These are phyloP conservation scores for Venturia carpophila DNA, from an alignment of 2,329 filamentous ascomycete genomes.

Conservation along the genomic window DNA sequence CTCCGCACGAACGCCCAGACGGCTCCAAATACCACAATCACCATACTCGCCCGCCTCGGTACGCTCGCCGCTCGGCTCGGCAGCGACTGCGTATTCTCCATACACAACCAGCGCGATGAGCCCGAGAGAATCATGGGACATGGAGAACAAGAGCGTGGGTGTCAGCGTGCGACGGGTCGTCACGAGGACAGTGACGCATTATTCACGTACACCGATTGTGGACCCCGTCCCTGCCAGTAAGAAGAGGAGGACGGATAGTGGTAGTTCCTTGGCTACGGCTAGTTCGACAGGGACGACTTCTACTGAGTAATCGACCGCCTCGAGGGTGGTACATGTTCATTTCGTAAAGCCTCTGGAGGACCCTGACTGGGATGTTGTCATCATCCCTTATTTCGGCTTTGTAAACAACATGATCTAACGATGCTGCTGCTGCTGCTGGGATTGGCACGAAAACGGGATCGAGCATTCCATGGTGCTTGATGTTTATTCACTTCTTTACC, in stretches of 20 bases:
- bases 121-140: conserved; percentile 71
- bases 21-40: conserved; percentile 70
- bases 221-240: conserved; percentile 89
- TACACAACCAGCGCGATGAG: conserved; percentile 62
- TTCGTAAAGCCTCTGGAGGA: conserved; percentile 12
- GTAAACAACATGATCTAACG: not conserved
- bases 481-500: not conserved
- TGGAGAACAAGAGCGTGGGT: conserved; percentile 54
- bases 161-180: conserved; percentile 79
- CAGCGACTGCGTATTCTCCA: conserved; percentile 56
- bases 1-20: conserved; percentile 52
- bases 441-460: not conserved
- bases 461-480: not conserved
- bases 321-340: not conserved
- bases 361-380: not conserved
- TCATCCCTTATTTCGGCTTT: too few relatives aligned
- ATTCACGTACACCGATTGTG: conserved; percentile 46
- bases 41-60: conserved; percentile 56
- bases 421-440: not conserved
- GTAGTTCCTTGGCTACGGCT: not conserved
- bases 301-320: not conserved
- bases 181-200: conserved; percentile 90
- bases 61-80: conserved; percentile 59
- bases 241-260: conserved; percentile 61
- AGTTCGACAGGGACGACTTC: not conserved